Evolutionary conservation across 163 green algal genomes (phyloP).

Genomic region (Chlamydomonas reinhardtii): DNA sequence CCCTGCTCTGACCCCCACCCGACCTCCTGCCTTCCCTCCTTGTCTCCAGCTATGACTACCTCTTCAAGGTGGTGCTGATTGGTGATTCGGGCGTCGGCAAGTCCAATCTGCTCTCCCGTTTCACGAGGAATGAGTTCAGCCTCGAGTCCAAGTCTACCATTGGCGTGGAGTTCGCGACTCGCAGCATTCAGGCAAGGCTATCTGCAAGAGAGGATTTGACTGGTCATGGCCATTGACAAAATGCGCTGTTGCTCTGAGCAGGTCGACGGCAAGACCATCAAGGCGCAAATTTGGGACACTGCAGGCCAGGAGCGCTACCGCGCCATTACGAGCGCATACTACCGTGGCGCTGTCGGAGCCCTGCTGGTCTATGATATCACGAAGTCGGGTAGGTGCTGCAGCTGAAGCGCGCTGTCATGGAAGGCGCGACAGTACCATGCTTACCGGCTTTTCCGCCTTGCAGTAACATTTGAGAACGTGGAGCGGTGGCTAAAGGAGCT

Average conservation of each 20-base stretch:
- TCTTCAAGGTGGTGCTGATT: slow-evolving; percentile 99
- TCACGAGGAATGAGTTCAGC: slow-evolving; percentile 99
- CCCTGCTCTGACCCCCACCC: too few species aligned
- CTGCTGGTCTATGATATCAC: slow-evolving; percentile 99
- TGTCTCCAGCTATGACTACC: slow-evolving; percentile 92
- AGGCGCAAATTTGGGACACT: slow-evolving; percentile 99
- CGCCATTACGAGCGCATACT: slow-evolving; percentile 97
- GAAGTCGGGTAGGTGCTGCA: slow-evolving; percentile 78
- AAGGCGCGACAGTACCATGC: background rate
- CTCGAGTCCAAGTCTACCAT: slow-evolving; percentile 99
- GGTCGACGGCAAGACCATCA: slow-evolving; percentile 99
- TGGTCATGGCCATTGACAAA: too few species aligned
- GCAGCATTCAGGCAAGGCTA: slow-evolving; percentile 90
- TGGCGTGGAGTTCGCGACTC: slow-evolving; percentile 98
- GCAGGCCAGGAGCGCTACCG: slow-evolving; percentile 95
- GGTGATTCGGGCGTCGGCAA: slow-evolving; percentile 98
- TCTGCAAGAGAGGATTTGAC: too few species aligned
- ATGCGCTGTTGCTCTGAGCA: slow-evolving; percentile 50
- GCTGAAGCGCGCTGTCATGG: background rate
- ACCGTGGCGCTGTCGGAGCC: slow-evolving; percentile 96
- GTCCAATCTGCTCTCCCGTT: slow-evolving; percentile 98
- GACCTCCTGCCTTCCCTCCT: too few species aligned
- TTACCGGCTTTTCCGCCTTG: slow-evolving; percentile 3
- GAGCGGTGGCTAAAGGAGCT: slow-evolving; percentile 99
- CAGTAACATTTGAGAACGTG: slow-evolving; percentile 99